Base-by-base conservation (phyloP, 2,329 filamentous ascomycete genomes). In the Setomelanomma holmii region DNA sequence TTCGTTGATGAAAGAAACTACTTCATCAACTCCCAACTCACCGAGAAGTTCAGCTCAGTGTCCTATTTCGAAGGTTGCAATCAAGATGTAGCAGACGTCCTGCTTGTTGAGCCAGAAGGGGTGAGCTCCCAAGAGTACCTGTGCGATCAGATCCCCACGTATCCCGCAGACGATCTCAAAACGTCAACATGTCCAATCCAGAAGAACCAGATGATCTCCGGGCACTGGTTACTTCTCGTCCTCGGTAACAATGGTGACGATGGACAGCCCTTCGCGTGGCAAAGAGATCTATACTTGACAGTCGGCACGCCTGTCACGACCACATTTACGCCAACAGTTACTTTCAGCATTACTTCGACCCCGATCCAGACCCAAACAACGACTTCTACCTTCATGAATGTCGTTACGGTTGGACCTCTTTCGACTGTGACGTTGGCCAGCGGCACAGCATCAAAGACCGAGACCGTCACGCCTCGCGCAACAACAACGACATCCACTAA, bases 11-110 rank as follows among this genome's bases (percentile, higher is more conserved):
- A 75, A 30, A 72, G 72, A 2, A 57, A 64, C 16, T 81, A 79
- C 64, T 81, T 79, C 61, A 78, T 80, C 60, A 79, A 80, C 59
- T 70, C 71, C 8, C 60, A 68, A 14, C 78, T 76, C 0, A 65
- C 61, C 3, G 76, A 77, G 2, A 60, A 61, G 4, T 81, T 80
- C 56, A 78, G 76, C 16, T 75, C 75, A 19, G 75, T 78, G 4
- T 76, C 76, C 4, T 73, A 78, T 38, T 80, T 80, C 52, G 60
- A 73, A 43, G 76, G 77, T 24, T 80, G 78, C 60, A 70, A 76
- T 33, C 60, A 67, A 30, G 76, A 76, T 45, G 56, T 69, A 38
- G 71, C 77, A 16, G 70, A 78, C 48, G 75, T 79, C 21, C 60
- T 80, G 22, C 66, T 81, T 12, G 72, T 80, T 10, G 74, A 77